Evolutionary conservation across 73 alveolate species (phyloP).

Genomic region (Tetrahymena borealis): DNA sequence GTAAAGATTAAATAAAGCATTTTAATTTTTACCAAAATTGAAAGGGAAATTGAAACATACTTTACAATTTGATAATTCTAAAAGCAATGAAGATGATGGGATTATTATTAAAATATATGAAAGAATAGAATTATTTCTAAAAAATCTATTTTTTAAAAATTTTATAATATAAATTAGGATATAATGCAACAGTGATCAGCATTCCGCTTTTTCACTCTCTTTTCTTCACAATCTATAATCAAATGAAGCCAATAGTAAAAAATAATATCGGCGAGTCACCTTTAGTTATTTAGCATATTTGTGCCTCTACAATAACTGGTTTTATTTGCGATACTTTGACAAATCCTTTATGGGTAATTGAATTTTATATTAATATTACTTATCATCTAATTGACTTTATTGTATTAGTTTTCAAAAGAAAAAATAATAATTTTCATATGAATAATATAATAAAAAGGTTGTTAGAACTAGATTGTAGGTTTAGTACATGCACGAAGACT

Average conservation of each 20-base stretch:
- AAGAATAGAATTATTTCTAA: too few species aligned
- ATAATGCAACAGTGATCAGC: conserved; percentile 26
- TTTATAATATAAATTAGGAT: conserved; percentile 19
- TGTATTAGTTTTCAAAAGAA: too few species aligned
- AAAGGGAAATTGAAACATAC: not conserved
- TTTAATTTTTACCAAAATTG: not conserved
- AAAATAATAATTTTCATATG: not conserved
- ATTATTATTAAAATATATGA: not conserved
- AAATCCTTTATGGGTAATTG: conserved; percentile 44
- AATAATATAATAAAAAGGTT: conserved; percentile 6
- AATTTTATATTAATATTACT: not conserved
- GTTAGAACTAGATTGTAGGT: conserved; percentile 30
- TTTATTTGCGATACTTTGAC: conserved; percentile 34
- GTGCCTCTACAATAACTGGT: conserved; percentile 26
- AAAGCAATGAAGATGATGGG: not conserved
- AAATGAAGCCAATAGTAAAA: conserved; percentile 5
- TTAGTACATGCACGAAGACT: conserved; percentile 14
- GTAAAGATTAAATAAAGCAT: not conserved
- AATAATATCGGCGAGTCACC: not conserved
- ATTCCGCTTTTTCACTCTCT: conserved; percentile 33
- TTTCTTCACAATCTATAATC: conserved; percentile 23
- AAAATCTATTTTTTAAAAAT: too few species aligned
- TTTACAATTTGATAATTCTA: too few species aligned
- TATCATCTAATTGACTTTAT: too few species aligned
- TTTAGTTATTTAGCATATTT: not conserved